Evolutionary conservation across 805 yeast genomes (phyloP), one percentile per base, ranked within the genome.

Genomic region (Candida manassasensis): DNA sequence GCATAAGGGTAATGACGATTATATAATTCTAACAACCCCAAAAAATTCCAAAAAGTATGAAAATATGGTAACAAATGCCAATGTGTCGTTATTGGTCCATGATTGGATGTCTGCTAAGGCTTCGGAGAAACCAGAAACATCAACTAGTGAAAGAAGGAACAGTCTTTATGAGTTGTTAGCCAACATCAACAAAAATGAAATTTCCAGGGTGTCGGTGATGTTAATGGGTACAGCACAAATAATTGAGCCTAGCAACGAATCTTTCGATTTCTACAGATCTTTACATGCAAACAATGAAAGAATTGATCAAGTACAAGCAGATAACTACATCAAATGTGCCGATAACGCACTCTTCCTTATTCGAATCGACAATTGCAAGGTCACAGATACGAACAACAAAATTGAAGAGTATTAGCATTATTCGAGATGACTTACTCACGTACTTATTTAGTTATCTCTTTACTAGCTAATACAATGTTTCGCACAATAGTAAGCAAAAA

Each of bases 131-230:
- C 29, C 35, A 4, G 42, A 21, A 29, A 54, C 36, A 9, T 34
- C 36, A 4, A 34, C 38, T n/a, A 21, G 31, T 4, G 24, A 36
- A 31, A 45, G 60, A 31, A 45, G 61, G 28, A 56, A 38, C 47
- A 60, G 50, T 41, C 61, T 41, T 45, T 67, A 29, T 43, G 79
- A 79, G 53, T 58, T 86, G 31, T 69, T 90, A 41, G 80, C 84
- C 43, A 79, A 76, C 41, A 61, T 90, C 54, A 90, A 90, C 57
- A 90, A 83, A 53, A 70, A 78, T 10, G 95, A 87, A 54, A 51
- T 88, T 37, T 76, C 88, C 39, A 78, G 85, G 42, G 78, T 85
- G 40, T 81, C 94, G 44, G 94, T 87, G 8, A 89, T 95, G 42
- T 61, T 90, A 19, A 70, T 73, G 28, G 97, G 97, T 1, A 63